Base-by-base conservation (phyloP, 148 eudicot genomes). In the Cornus florida region DNA sequence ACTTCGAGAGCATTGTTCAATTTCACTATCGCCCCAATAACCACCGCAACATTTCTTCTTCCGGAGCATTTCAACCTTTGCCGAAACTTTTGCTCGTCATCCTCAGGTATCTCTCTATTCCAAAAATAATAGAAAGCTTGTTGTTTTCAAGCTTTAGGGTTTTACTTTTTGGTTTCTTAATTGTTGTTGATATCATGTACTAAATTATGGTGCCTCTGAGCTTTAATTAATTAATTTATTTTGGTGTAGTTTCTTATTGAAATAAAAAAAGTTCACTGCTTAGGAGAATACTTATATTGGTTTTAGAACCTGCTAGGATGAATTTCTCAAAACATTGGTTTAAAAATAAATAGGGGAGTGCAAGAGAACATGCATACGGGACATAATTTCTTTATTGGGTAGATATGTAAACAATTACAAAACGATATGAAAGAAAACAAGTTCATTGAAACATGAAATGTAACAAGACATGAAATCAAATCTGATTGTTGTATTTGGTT, bases 71-170 rank as follows among this genome's bases (percentile, higher is more conserved):
- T 62, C 57, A 75, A 19, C 70, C 33, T 64, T 69, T 69, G 56
- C 22, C 50, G 78, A 75, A 20, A 23, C 78, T 50, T 64, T 2
- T 62, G 13, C 33, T 75, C 78, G 13, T 41, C 78, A 13, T 20
- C 78, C 23, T 64, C 78, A 64, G 70, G 78, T 75, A 0, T n/a
- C n/a, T 12, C n/a, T 35, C 68, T 38, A 2, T 35, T 35, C 38
- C 38, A 35, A 35, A 35, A 35, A 35, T 35, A 35, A 35, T 35
- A 35, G 5, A 2, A 35, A 35, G 38, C 38, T 35, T 35, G 4
- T 35, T 35, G 38, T 35, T 35, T 2, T 35, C 38, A 35, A 2
- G 38, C 4, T 35, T 35, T 35, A 35, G 4, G 38, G 38, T 35
- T 2, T 2, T 35, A 35, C 38, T 35, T 35, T 35, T 35, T 35